Base-by-base conservation (phyloP, 495 filamentous ascomycete genomes). In the Penicillium macrosclerotiorum region DNA sequence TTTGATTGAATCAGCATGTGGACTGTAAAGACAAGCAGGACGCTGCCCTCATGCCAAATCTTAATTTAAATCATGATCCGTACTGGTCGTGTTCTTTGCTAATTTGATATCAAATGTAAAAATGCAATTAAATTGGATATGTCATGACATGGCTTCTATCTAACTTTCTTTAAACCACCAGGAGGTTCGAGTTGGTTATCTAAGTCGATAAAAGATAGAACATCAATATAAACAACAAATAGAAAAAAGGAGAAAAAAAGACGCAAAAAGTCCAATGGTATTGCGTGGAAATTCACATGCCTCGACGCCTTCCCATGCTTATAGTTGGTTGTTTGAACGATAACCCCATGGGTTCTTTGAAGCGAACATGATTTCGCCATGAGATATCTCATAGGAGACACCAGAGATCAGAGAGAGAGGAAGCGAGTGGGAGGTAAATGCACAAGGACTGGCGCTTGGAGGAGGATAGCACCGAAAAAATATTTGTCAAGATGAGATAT, bases 281-380 rank as follows among this genome's bases (percentile, higher is more conserved):
- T 44, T 58, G 31, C 48, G 39, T 42, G 36, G 34, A 44, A 50
- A 46, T 24, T 33, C 30, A 42, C 39, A 49, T 48, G 47, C 52
- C 39, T 55, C 54, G 61, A 65, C 62, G 62, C 64, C 67, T 56
- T 64, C 58, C 60, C 59, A 72, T 72, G 66, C 66, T 57, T 51
- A 48, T 56, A 47, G 43, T 39, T 41, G 44, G 42, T 42, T 23
- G 35, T 39, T 43, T 52, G 34, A 35, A 12, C 25, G 22, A 4
- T 55, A 31, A 47, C 40, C 36, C 49, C 38, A n/a, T n/a, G n/a
- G n/a, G n/a, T n/a, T n/a, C n/a, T n/a, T n/a, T n/a, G n/a, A n/a
- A n/a, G n/a, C n/a, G n/a, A n/a, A n/a, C n/a, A n/a, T n/a, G n/a
- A n/a, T n/a, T 27, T 23, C 35, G n/a, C 29, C 13, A 6, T 12